Evolutionary conservation across 169 alveolate species (phyloP).

Genomic region (Cryptosporidium canis): DNA sequence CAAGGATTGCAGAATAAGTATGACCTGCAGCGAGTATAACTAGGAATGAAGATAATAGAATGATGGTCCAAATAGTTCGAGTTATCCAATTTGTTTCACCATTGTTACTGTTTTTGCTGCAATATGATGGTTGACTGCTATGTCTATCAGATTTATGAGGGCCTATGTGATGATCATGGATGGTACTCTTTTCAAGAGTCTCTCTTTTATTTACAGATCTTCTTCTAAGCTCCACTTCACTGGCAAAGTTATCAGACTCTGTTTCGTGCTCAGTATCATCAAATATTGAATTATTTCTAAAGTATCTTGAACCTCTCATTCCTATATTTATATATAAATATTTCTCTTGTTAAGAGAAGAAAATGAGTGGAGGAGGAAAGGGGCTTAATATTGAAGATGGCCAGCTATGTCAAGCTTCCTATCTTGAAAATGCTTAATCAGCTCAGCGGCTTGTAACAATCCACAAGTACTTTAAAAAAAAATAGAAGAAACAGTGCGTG

Average conservation of each 20-base stretch:
- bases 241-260: slow-evolving; percentile 42
- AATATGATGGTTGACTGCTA: neutral
- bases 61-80: slow-evolving; percentile 84
- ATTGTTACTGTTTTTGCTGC: neutral
- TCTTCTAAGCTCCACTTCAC: slow-evolving; percentile 6
- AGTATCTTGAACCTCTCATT: neutral
- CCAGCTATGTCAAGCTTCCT: no score
- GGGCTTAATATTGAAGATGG: neutral
- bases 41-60: slow-evolving; percentile 80
- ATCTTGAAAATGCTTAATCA: neutral
- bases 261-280: slow-evolving; percentile 67
- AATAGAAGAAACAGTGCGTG: no score
- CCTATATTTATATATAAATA: neutral
- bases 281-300: slow-evolving; percentile 15
- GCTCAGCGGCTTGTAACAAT: no score
- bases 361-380: neutral
- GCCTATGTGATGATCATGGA: neutral
- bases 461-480: no score
- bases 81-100: slow-evolving; percentile 54
- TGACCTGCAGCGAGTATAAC: slow-evolving; percentile 89
- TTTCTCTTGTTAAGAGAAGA: neutral
- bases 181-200: neutral
- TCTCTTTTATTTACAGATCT: neutral
- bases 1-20: slow-evolving; percentile 86
- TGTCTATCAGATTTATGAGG: neutral